Base-by-base conservation (phyloP, 1,284 basidiomycete species). In the Ganoderma multipileum region DNA sequence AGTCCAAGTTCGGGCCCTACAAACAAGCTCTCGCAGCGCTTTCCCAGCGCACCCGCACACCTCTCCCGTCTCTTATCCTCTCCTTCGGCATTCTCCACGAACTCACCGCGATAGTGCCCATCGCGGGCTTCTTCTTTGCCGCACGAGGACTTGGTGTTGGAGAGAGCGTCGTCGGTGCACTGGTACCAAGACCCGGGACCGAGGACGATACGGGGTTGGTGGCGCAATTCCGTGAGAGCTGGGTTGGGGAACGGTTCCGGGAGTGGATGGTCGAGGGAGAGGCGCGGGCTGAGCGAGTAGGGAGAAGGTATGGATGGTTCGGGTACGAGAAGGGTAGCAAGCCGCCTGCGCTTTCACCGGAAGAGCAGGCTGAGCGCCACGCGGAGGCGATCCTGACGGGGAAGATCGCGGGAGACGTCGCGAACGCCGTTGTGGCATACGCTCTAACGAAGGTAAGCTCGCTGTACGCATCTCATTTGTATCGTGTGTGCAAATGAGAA, bases 11-110 rank as follows among this genome's bases (percentile, higher is more conserved):
- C 67, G 75, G 79, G 3, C 80, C 80, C 2, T 91, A 91, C 79
- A 84, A 79, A 68, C 78, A 84, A 58, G 86, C 86, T 0, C 82
- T 93, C 42, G 79, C 83, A n/a, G 80, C 84, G 3, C 75, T 93
- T 8, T 88, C 92, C 12, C 80, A 82, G 16, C 86, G 89, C 38
- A 92, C 92, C 16, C 87, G 91, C 20, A 85, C 91, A 0, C 92
- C 95, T 8, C 79, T 96, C 0, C 86, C 94, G 0, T 94, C 94
- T 2, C 86, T 98, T 63, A 79, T 91, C 4, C 74, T 93, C 44
- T 94, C 95, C 0, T 97, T 98, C 76, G 88, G 89, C 2, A 81
- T 97, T 63, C 84, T 98, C 9, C 96, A 98, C 78, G 96, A 98
- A 79, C 74, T 95, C 18, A 97, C 95, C 0, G 95, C 96, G 0